A percentile compares a stretch with the other conserved stretches of the same genome.
These are phyloP conservation scores for Nitzschia putrida DNA, from an alignment of 108 stramenopile species.

Conservation along the genomic window DNA sequence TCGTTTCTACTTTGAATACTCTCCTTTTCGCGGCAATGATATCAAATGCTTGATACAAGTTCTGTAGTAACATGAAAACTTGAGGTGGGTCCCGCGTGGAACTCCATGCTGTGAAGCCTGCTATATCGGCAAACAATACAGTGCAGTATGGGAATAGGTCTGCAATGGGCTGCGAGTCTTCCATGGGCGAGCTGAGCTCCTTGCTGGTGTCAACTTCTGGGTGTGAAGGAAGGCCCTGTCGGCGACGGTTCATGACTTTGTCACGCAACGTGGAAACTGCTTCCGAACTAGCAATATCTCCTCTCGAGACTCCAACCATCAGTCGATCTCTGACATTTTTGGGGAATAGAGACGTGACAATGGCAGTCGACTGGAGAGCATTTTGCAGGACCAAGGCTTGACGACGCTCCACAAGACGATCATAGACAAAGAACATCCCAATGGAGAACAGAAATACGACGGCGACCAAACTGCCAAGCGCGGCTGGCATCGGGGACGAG, in stretches of 20 bases:
- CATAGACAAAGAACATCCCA: slow-evolving; percentile 37
- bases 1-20: slow-evolving; percentile 20
- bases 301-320: neutral
- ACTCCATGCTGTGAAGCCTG: slow-evolving; percentile 19
- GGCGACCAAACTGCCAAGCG: slow-evolving; percentile 38
- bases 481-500: slow-evolving; percentile 35
- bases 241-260: neutral
- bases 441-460: slow-evolving; percentile 45
- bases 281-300: neutral
- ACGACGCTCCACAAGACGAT: slow-evolving; percentile 26
- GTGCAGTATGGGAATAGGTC: slow-evolving; percentile 24
- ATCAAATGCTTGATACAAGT: slow-evolving; percentile 6
- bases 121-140: slow-evolving; percentile 1
- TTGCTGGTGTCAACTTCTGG: neutral
- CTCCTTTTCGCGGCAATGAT: neutral
- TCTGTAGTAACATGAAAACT: slow-evolving; percentile 5
- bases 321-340: slow-evolving; percentile 9
- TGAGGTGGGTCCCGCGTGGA: slow-evolving; percentile 9
- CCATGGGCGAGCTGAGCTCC: neutral
- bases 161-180: slow-evolving; percentile 20
- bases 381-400: slow-evolving; percentile 16
- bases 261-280: no score
- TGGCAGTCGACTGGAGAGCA: slow-evolving; percentile 25
- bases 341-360: slow-evolving; percentile 33
- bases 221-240: neutral